Evolutionary conservation across 345 rosid genomes (phyloP), one percentile per base, ranked within the genome.

Genomic region (Syzygium jambos): DNA sequence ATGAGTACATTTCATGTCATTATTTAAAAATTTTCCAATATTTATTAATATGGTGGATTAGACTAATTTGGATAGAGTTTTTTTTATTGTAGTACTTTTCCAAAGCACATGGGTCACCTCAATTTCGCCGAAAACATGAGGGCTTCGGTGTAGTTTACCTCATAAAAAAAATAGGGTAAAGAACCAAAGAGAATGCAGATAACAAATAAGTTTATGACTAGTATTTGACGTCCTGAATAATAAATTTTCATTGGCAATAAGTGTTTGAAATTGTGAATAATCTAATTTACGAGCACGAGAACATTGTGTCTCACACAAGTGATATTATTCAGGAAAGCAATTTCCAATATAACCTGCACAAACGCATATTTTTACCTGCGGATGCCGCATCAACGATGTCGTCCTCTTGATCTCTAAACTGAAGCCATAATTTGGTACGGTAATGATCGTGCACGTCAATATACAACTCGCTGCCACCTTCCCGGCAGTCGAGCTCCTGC

Each of bases 1-100:
- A 43, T 43, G 46, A 43, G 7, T 6, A 43, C 46, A 43, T 43
- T 5, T 43, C 46, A 43, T 1, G 4, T 6, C 7, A 43, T 43
- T 43, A 43, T 43, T 43, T 43, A 7, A 43, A 43, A 43, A 6
- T 43, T 43, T 43, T 7, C 46, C 1, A 23, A 23, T 56, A 56
- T 56, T 27, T 56, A 23, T 56, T 56, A 57, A 25, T 0, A 57
- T 4, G 0, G 7, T 2, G 0, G 0, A 57, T 25, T 7, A 25
- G 7, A 0, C 65, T 57, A 57, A 25, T 25, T 57, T 57, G 65
- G 25, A 57, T 1, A 57, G 29, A 57, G 63, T 22, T 11, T 23
- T 23, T 23, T 11, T 57, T 57, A 57, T 57, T 57, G 65, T 57
- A n/a, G 6, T 57, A 25, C 29, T 57, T 57, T n/a, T 57, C 0